Percentiles rank a stretch among this genome's conserved stretches.
phyloP scores from a whole-genome alignment of 129 eudicot species.

The Glebionis coronaria region DNA sequence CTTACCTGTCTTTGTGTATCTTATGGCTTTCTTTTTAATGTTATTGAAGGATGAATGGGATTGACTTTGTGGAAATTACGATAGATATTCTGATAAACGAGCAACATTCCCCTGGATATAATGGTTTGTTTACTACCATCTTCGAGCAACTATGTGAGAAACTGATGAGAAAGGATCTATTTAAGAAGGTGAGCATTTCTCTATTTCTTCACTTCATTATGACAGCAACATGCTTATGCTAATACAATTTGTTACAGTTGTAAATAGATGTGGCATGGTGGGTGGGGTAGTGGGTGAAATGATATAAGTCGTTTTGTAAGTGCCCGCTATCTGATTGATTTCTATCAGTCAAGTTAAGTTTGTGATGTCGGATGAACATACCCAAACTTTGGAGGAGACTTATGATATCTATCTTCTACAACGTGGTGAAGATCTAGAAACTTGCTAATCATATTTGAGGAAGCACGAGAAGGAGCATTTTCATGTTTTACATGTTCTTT shows the following conservation, averaged over 20 bases:
- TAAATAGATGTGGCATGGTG: no score
- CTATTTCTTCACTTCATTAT: no score
- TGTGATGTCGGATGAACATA: constrained; percentile 33
- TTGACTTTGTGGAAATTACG: constrained; percentile 59
- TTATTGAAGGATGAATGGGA: constrained; percentile 55
- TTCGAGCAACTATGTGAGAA: no score
- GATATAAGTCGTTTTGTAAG: no score
- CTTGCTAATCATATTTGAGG: constrained; percentile 92
- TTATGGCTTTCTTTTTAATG: neutral
- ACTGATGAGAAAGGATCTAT: no score
- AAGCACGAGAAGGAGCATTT: constrained; percentile 77
- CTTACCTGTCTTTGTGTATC: no score
- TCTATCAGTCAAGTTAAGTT: constrained; percentile 26
- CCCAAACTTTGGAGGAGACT: constrained; percentile 36
- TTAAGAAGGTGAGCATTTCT: no score
- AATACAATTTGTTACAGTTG: no score
- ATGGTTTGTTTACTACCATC: constrained; percentile 34
- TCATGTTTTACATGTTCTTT: neutral
- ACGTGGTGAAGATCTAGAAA: constrained; percentile 95
- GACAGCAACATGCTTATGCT: no score
- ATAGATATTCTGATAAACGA: constrained; percentile 37
- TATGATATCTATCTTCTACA: constrained; percentile 85
- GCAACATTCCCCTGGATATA: constrained; percentile 54
- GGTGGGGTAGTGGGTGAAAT: no score
- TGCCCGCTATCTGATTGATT: no score